A percentile compares a stretch with the other conserved stretches of the same genome.
phyloP scores from a whole-genome alignment of 257 asterid species.

The Solanum bulbocastanum region DNA sequence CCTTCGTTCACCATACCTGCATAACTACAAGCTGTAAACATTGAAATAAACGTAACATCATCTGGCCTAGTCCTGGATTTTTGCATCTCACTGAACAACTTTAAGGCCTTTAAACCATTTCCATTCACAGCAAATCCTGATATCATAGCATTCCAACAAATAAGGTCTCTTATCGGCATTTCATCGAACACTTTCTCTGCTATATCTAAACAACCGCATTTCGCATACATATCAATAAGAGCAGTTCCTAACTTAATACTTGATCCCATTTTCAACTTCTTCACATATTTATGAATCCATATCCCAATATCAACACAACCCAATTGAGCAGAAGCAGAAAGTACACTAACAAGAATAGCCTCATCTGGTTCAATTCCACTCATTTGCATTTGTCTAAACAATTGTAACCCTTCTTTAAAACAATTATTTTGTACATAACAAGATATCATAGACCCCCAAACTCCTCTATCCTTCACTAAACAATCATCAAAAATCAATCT shows the following conservation, averaged over 20 bases:
- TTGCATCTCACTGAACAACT: slow-evolving; percentile 43
- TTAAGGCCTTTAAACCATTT: slow-evolving; percentile 32
- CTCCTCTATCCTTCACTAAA: slow-evolving; percentile 48
- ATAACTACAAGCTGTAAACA: slow-evolving; percentile 63
- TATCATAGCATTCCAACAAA: slow-evolving; percentile 67
- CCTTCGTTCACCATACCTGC: slow-evolving; percentile 55
- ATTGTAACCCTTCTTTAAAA: slow-evolving; percentile 57
- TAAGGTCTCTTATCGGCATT: slow-evolving; percentile 47
- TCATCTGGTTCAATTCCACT: slow-evolving; percentile 56
- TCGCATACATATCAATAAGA: slow-evolving; percentile 49
- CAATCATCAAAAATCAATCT: slow-evolving; percentile 56
- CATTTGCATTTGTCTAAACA: slow-evolving; percentile 62
- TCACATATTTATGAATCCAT: slow-evolving; percentile 49
- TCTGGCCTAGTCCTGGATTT: slow-evolving; percentile 33
- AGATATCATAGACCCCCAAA: slow-evolving; percentile 72
- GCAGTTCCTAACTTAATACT: slow-evolving; percentile 48
- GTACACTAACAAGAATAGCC: slow-evolving; percentile 40
- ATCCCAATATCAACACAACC: slow-evolving; percentile 58
- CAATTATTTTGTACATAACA: slow-evolving; percentile 68
- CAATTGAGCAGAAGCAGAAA: slow-evolving; percentile 58
- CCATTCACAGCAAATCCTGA: slow-evolving; percentile 71
- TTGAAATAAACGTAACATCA: slow-evolving; percentile 40
- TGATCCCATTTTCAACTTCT: slow-evolving; percentile 13
- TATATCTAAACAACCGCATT: slow-evolving; percentile 52
- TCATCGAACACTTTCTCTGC: slow-evolving; percentile 44